These are phyloP conservation scores for Zoysia japonica DNA, from an alignment of 176 grass and related monocot species.

Conservation along the genomic window DNA sequence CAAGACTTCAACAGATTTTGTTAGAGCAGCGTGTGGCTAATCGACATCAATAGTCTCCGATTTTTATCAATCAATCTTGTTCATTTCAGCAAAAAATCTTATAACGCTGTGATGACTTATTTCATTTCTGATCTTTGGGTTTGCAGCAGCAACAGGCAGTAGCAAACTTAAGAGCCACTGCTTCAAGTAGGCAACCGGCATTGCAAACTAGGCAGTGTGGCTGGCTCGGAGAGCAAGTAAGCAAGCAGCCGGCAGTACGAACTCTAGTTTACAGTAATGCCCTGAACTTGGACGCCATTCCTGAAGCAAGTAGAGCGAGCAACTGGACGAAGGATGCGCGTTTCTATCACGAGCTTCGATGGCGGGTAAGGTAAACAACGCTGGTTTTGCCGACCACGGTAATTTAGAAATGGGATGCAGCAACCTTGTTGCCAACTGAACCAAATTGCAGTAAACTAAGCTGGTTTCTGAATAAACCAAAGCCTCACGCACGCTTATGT, in stretches of 20 bases:
- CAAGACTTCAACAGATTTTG: too few species aligned
- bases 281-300: conserved; percentile 37
- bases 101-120: background rate
- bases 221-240: background rate
- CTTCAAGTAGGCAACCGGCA: background rate
- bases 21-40: too few species aligned
- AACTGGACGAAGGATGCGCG: background rate
- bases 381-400: conserved; percentile 8
- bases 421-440: conserved; percentile 4
- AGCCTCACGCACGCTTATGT: background rate
- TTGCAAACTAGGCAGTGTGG: background rate
- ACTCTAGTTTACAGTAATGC: background rate
- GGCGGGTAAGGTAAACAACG: conserved; percentile 8
- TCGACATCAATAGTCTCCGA: too few species aligned
- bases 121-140: conserved; percentile 12
- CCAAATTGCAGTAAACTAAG: conserved; percentile 35
- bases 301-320: conserved; percentile 37
- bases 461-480: conserved; percentile 1
- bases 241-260: background rate
- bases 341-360: conserved; percentile 16
- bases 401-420: conserved; percentile 9
- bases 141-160: background rate
- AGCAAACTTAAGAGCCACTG: background rate
- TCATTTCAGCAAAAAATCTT: background rate
- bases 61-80: background rate